Conservation (phyloP, 768 basidiomycete genomes). For the Russula dissimulans region DNA sequence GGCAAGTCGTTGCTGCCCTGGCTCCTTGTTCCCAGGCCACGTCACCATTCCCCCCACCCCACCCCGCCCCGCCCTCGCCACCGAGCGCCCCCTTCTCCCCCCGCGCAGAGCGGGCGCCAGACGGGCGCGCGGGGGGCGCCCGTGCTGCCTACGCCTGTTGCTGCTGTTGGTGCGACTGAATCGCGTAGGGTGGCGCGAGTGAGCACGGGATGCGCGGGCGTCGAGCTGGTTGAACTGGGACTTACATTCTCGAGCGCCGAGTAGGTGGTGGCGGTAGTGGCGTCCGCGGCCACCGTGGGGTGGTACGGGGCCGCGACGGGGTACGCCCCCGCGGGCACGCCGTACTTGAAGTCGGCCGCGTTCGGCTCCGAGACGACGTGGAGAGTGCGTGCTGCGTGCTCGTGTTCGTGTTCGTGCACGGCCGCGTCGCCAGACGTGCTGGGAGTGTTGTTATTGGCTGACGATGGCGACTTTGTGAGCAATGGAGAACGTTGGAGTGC, state of each 20-base stretch:
- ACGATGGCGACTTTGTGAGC: conserved; percentile 24
- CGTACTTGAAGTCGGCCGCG: conserved; percentile 47
- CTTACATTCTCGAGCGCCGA: conserved; percentile 27
- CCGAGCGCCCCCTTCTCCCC: conserved; percentile 40
- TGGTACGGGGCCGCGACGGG: conserved; percentile 31
- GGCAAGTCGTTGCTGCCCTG: conserved; percentile 23
- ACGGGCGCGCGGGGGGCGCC: conserved; percentile 39
- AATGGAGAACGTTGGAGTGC: conserved; percentile 36
- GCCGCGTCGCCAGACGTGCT: conserved; percentile 11
- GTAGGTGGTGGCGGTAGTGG: too few relatives aligned
- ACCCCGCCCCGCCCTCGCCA: conserved; percentile 34
- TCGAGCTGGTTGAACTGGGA: conserved; percentile 27
- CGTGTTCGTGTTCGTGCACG: conserved; percentile 56
- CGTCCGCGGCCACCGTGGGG: conserved; percentile 12
- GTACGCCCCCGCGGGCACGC: conserved; percentile 62
- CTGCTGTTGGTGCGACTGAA: conserved; percentile 11
- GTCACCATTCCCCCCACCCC: conserved; percentile 24
- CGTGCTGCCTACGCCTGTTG: conserved; percentile 32
- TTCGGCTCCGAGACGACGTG: conserved; percentile 73
- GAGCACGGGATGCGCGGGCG: conserved; percentile 36
- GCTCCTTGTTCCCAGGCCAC: conserved; percentile 25
- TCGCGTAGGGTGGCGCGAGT: conserved; percentile 35
- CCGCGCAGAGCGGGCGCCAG: conserved; percentile 33
- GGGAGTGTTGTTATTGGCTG: background rate
- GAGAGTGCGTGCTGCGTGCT: conserved; percentile 44